Evolutionary conservation across 1,139 yeast genomes (phyloP).

Genomic region (Nadsonia starkeyi-henricii): DNA sequence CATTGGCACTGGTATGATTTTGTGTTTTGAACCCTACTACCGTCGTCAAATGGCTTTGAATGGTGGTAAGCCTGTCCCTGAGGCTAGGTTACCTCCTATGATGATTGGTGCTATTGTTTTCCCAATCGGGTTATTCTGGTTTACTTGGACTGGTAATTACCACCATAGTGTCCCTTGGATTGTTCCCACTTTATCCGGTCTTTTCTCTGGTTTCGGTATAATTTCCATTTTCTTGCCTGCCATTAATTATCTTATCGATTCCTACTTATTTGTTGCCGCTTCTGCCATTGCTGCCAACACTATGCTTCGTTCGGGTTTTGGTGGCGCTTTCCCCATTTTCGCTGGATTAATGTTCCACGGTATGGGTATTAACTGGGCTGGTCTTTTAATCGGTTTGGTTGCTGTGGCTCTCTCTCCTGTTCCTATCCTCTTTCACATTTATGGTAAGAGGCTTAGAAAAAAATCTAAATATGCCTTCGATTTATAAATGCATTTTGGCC

Average conservation of each 20-base stretch:
- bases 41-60: conserved; percentile 29
- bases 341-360: conserved; percentile 55
- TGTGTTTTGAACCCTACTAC: conserved; percentile 22
- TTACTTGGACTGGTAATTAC: conserved; percentile 72
- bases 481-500: conserved; percentile 3
- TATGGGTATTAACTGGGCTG: conserved; percentile 72
- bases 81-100: conserved; percentile 63
- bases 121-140: conserved; percentile 68
- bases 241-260: conserved; percentile 62
- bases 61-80: conserved; percentile 56
- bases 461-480: conserved; percentile 49
- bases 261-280: conserved; percentile 65
- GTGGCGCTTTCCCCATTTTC: conserved; percentile 69
- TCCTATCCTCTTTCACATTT: conserved; percentile 52
- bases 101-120: conserved; percentile 51
- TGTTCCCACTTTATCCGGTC: conserved; percentile 62
- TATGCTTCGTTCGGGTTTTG: conserved; percentile 59
- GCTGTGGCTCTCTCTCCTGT: conserved; percentile 52
- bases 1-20: conserved; percentile 6
- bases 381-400: conserved; percentile 56
- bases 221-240: conserved; percentile 63
- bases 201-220: conserved; percentile 59
- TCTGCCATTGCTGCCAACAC: conserved; percentile 83
- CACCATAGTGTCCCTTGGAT: conserved; percentile 60
- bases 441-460: conserved; percentile 37